These are phyloP conservation scores for Venturia pyrina DNA, from an alignment of 2,329 filamentous ascomycete genomes.

Conservation along the genomic window DNA sequence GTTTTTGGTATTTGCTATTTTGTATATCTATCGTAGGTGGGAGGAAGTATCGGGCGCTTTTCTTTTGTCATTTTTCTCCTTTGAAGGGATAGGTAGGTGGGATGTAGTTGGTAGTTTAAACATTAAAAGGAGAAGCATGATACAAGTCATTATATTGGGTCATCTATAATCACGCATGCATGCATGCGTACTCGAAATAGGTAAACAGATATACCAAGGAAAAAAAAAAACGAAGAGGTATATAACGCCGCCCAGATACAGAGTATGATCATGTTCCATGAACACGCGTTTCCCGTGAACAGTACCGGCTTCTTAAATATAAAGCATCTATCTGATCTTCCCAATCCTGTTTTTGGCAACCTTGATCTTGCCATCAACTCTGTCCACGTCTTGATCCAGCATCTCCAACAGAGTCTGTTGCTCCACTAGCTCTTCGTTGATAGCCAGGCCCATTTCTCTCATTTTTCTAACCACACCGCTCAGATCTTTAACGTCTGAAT, in stretches of 20 bases:
- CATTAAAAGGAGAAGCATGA: too few relatives aligned
- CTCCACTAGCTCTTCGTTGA: slow-evolving; percentile 14
- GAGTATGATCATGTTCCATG: not conserved
- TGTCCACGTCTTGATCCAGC: slow-evolving; percentile 13
- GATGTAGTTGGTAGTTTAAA: too few relatives aligned
- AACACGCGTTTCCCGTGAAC: not conserved
- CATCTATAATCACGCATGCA: not conserved
- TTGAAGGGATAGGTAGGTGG: too few relatives aligned
- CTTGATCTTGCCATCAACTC: slow-evolving; percentile 55
- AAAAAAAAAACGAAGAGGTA: not conserved
- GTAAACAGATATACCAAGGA: not conserved
- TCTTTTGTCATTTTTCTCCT: too few relatives aligned
- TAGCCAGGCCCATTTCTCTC: slow-evolving; percentile 14
- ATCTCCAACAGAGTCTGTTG: slow-evolving; percentile 11
- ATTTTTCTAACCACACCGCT: slow-evolving; percentile 57
- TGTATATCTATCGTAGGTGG: too few relatives aligned
- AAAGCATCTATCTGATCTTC: slow-evolving; percentile 42
- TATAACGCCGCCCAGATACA: not conserved
- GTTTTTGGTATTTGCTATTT: too few relatives aligned
- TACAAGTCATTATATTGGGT: not conserved
- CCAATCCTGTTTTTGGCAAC: slow-evolving; percentile 64
- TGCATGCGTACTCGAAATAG: not conserved
- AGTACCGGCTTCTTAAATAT: not conserved
- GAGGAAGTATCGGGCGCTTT: too few relatives aligned
- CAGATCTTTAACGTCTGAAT: slow-evolving; percentile 59